Conservation (phyloP, 352 stramenopile species). For the Ophiocytium majus region DNA sequence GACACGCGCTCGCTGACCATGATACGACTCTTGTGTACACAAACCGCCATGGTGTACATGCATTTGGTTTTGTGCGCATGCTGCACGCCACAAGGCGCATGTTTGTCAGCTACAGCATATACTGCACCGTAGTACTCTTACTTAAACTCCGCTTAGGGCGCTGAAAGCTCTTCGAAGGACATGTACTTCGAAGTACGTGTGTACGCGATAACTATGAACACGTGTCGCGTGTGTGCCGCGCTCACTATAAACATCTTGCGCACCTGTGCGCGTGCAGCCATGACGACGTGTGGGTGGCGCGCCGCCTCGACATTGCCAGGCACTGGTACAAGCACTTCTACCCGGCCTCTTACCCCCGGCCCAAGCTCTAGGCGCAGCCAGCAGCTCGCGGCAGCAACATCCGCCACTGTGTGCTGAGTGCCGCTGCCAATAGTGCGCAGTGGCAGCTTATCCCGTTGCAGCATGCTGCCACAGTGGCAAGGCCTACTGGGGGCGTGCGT, state of each 20-base stretch:
- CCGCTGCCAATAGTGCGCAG: no score
- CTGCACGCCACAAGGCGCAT: not conserved
- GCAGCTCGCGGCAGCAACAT: not conserved
- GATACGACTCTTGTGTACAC: no score
- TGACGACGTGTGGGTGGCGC: slow-evolving; percentile 86
- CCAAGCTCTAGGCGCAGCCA: not conserved
- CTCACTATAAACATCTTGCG: not conserved
- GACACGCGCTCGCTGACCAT: no score
- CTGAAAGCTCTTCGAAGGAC: not conserved
- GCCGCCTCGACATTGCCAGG: slow-evolving; percentile 83
- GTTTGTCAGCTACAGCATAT: not conserved
- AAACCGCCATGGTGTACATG: no score
- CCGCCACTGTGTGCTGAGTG: no score
- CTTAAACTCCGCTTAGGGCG: not conserved
- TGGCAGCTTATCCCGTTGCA: no score
- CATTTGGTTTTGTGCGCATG: no score
- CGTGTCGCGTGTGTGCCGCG: not conserved
- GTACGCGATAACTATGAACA: no score
- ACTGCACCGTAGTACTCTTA: not conserved
- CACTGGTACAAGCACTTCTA: slow-evolving; percentile 75
- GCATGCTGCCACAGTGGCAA: no score
- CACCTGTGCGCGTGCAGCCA: slow-evolving; percentile 23
- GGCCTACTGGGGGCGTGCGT: no score
- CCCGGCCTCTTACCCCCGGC: not conserved
- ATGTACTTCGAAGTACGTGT: no score